Conservation (phyloP, 352 stramenopile species). For the Pilasporangium apinafurcum region DNA sequence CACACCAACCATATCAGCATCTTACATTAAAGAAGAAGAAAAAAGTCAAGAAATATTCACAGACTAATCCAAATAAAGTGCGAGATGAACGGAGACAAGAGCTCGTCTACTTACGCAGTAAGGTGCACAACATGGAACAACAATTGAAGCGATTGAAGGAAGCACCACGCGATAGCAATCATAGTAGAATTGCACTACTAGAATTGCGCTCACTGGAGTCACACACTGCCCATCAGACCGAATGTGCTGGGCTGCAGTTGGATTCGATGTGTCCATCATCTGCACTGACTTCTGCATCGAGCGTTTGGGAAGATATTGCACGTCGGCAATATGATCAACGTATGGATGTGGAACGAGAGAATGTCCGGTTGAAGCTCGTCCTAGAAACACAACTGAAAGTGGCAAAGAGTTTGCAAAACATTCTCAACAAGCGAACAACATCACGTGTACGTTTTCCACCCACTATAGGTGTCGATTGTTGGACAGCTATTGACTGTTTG, state of each 20-base stretch:
- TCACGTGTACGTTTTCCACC: conserved; percentile 14
- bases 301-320: conserved; percentile 12
- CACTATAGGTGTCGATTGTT: too few species aligned
- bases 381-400: conserved; percentile 63
- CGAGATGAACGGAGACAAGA: conserved; percentile 3
- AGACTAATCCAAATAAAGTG: conserved; percentile 6
- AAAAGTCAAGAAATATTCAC: background rate
- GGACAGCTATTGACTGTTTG: too few species aligned
- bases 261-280: too few species aligned
- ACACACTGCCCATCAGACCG: too few species aligned
- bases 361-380: conserved; percentile 38
- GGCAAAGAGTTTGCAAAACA: conserved; percentile 36
- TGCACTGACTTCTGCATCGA: too few species aligned
- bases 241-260: too few species aligned
- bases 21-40: too few species aligned
- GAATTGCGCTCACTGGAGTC: too few species aligned
- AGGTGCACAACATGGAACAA: conserved; percentile 1
- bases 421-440: conserved; percentile 23
- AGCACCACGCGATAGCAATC: too few species aligned
- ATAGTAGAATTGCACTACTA: too few species aligned
- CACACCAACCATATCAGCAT: too few species aligned
- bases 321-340: conserved; percentile 11
- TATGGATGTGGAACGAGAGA: conserved; percentile 47
- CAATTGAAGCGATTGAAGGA: conserved; percentile 7
- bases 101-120: conserved; percentile 6